Evolutionary conservation across 78 protist species (phyloP).

Genomic region (Dictyostelium intermedium): DNA sequence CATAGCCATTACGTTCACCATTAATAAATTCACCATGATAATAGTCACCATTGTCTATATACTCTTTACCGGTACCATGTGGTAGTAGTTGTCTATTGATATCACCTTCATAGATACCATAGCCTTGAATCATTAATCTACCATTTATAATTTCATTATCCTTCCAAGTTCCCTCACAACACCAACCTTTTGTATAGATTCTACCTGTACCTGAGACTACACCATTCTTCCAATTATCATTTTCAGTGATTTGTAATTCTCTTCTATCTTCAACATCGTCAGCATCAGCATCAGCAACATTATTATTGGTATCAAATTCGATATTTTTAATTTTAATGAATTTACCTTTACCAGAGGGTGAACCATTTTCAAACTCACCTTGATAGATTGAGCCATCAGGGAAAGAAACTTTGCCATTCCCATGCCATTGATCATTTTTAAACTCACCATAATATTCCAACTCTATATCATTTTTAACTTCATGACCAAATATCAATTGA

Average conservation of each 20-base stretch:
- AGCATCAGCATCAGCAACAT: too few relatives aligned
- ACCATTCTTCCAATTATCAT: slow-evolving; percentile 37
- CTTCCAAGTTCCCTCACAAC: slow-evolving; percentile 17
- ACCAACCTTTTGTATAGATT: background rate
- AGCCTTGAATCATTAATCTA: background rate
- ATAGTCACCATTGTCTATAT: background rate
- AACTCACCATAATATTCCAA: slow-evolving; percentile 30
- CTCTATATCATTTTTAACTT: background rate
- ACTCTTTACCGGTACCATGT: slow-evolving; percentile 51
- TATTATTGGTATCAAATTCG: too few relatives aligned
- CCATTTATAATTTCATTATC: background rate
- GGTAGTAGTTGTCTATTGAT: background rate
- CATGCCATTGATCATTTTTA: slow-evolving; percentile 34
- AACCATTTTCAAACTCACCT: slow-evolving; percentile 8
- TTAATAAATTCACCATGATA: slow-evolving; percentile 25
- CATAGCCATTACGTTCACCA: slow-evolving; percentile 45
- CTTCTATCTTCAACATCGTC: background rate
- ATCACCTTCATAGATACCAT: slow-evolving; percentile 33
- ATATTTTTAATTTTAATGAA: background rate
- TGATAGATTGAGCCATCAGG: slow-evolving; percentile 21
- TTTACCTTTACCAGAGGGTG: slow-evolving; percentile 24
- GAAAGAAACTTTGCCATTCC: slow-evolving; percentile 8
- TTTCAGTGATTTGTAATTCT: slow-evolving; percentile 28
- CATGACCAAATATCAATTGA: slow-evolving; percentile 54
- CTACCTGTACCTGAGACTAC: slow-evolving; percentile 3